Evolutionary conservation across 306 rosid genomes (phyloP).

Genomic region (Cucumis cinereus): DNA sequence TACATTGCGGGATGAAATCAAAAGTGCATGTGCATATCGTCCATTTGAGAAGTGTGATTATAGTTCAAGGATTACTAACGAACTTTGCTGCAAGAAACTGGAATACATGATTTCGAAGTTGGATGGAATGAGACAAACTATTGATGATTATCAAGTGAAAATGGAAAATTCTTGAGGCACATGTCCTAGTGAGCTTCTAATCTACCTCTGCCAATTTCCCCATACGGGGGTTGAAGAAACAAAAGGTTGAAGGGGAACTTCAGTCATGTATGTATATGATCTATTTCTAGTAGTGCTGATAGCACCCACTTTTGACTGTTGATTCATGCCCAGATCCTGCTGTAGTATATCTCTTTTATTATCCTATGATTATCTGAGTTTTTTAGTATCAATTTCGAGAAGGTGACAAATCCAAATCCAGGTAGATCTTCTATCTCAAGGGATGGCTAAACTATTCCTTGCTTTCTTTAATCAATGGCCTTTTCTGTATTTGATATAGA

Average conservation of each 20-base stretch:
- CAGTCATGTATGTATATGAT: not conserved
- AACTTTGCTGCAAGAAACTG: constrained; percentile 67
- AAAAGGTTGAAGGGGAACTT: not conserved
- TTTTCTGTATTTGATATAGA: not conserved
- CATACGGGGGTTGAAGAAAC: not conserved
- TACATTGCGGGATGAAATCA: constrained; percentile 77
- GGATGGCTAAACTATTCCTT: not conserved
- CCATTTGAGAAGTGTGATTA: constrained; percentile 95
- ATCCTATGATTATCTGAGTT: not conserved
- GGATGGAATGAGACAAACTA: constrained; percentile 64
- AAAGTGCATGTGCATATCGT: constrained; percentile 86
- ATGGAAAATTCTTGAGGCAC: constrained; percentile 21
- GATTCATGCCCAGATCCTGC: not conserved
- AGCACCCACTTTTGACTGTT: not conserved
- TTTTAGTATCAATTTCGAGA: not conserved
- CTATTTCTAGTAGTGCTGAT: not conserved
- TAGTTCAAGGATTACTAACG: constrained; percentile 73
- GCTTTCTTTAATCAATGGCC: not conserved
- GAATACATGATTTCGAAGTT: constrained; percentile 53
- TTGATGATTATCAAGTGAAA: constrained; percentile 50
- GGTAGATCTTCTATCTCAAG: not conserved
- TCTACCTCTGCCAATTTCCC: not conserved
- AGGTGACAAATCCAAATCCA: not conserved
- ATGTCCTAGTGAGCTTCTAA: not conserved
- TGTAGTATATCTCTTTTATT: not conserved